These are phyloP conservation scores for Millerozyma acaciae DNA, from an alignment of 805 yeast species.

Conservation along the genomic window DNA sequence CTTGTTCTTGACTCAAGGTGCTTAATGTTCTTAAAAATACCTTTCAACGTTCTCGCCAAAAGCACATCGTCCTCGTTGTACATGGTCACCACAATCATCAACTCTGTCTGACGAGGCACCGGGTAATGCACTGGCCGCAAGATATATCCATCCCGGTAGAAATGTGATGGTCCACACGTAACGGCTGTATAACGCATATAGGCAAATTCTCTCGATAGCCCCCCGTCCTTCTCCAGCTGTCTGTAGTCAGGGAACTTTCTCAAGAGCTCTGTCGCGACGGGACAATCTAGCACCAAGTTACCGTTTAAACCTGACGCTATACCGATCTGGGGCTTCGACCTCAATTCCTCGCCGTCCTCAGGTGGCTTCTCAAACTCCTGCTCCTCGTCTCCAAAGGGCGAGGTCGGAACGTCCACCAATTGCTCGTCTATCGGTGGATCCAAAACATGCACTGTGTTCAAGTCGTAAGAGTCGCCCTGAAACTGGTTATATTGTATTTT, in stretches of 20 bases:
- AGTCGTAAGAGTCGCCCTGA: constrained; percentile 41
- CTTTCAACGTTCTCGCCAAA: constrained; percentile 59
- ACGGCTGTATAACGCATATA: constrained; percentile 63
- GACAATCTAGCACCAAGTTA: constrained; percentile 46
- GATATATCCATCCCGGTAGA: constrained; percentile 51
- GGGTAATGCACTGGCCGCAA: constrained; percentile 55
- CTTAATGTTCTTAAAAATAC: constrained; percentile 60
- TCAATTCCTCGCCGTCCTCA: constrained; percentile 28
- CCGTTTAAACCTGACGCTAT: constrained; percentile 38
- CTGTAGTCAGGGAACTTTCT: constrained; percentile 39
- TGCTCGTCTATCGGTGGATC: constrained; percentile 15
- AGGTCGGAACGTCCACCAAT: constrained; percentile 12
- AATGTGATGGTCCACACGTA: constrained; percentile 67
- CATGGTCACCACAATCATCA: constrained; percentile 61
- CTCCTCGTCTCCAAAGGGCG: constrained; percentile 29
- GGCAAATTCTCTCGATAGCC: constrained; percentile 50
- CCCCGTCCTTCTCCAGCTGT: constrained; percentile 32
- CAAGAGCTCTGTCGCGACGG: constrained; percentile 41
- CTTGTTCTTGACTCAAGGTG: constrained; percentile 47
- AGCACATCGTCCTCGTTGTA: constrained; percentile 64
- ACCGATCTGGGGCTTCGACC: constrained; percentile 32
- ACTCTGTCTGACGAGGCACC: constrained; percentile 51
- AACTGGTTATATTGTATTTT: constrained; percentile 35
- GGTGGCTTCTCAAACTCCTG: constrained; percentile 26
- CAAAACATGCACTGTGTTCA: constrained; percentile 28